These are phyloP conservation scores for Camellia japonica DNA, from an alignment of 148 eudicot genomes.

Conservation along the genomic window DNA sequence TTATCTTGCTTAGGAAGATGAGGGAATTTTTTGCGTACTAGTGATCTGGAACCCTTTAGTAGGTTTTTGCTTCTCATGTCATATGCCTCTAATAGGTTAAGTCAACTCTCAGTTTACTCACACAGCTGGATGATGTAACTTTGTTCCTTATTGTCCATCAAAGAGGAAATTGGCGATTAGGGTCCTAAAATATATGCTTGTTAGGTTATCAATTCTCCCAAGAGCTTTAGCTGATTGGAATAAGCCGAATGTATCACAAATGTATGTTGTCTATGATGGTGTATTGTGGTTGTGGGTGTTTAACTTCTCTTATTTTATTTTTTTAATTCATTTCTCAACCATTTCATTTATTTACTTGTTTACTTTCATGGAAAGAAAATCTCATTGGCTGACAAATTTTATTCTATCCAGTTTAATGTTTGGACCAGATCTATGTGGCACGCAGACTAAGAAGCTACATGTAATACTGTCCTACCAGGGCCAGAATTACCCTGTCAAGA, in stretches of 20 bases:
- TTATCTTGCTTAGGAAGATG: neutral
- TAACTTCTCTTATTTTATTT: neutral
- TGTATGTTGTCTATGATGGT: neutral
- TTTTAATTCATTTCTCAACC: slow-evolving; percentile 1
- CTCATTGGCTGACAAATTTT: slow-evolving; percentile 1
- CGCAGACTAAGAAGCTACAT: slow-evolving; percentile 77
- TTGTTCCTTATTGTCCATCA: neutral
- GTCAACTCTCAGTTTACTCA: neutral
- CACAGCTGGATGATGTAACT: neutral
- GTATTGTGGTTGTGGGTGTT: neutral
- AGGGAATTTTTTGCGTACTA: neutral
- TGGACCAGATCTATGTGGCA: slow-evolving; percentile 91
- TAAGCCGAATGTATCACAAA: too few relatives aligned
- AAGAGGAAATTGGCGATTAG: neutral
- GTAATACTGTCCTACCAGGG: slow-evolving; percentile 78
- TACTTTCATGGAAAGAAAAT: neutral
- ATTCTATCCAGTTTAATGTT: slow-evolving; percentile 63
- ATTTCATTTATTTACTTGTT: neutral
- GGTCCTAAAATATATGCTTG: neutral
- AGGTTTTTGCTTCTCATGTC: neutral
- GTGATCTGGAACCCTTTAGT: neutral
- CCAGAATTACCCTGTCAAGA: slow-evolving; percentile 74
- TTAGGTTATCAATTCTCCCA: neutral
- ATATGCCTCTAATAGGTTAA: neutral
- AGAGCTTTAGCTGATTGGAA: neutral